phyloP scores from a whole-genome alignment of 208 protist species.

The Cochliopodium minus region DNA sequence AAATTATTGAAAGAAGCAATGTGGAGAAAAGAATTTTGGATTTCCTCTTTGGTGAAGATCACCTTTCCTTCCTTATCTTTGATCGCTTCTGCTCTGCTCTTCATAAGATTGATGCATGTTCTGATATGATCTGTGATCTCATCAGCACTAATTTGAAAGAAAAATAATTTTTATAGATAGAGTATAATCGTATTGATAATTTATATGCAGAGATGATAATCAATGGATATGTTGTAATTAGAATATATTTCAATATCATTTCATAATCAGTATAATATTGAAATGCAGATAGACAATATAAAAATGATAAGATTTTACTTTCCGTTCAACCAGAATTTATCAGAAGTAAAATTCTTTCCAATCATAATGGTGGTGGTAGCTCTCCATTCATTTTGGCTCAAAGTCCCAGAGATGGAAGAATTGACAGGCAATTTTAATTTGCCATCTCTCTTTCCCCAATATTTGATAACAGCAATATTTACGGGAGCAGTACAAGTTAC shows the following conservation, averaged over 20 bases:
- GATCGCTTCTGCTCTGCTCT: neutral
- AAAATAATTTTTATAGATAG: no score
- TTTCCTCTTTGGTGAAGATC: conserved; percentile 22
- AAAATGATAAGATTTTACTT: no score
- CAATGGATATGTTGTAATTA: no score
- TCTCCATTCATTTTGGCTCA: conserved; percentile 70
- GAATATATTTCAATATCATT: no score
- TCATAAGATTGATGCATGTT: no score
- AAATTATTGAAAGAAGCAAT: conserved; percentile 93
- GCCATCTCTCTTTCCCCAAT: conserved; percentile 94
- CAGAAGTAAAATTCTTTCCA: conserved; percentile 35
- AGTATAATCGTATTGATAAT: no score
- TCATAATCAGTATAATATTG: no score
- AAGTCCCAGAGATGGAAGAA: conserved; percentile 83
- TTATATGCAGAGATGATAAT: no score
- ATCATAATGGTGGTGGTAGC: conserved; percentile 76
- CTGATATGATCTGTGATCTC: no score
- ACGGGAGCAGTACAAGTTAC: conserved; percentile 76
- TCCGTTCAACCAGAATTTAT: conserved; percentile 85
- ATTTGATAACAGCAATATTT: conserved; percentile 98
- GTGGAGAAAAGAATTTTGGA: conserved; percentile 44
- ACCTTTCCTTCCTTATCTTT: conserved; percentile 14
- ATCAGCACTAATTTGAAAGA: no score
- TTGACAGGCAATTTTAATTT: conserved; percentile 78
- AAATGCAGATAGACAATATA: no score